Evolutionary conservation across 176 grass and related monocot genomes (phyloP).

Genomic region (Zizania latifolia): DNA sequence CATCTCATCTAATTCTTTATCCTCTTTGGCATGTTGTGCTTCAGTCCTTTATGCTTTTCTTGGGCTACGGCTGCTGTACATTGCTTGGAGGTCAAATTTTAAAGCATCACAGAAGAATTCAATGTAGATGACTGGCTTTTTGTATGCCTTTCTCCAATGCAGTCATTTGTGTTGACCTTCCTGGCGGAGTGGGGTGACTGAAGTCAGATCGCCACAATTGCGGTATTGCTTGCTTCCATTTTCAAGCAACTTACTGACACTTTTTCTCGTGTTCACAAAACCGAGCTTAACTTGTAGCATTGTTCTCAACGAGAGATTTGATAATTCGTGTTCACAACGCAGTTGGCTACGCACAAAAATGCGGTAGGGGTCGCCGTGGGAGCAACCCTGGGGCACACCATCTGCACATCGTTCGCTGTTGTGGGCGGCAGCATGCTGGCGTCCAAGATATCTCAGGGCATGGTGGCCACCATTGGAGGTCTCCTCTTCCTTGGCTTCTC

Average conservation of each 20-base stretch:
- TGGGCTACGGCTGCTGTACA: constrained; percentile 82
- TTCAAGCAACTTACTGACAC: neutral
- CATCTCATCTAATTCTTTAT: neutral
- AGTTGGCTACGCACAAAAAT: constrained; percentile 94
- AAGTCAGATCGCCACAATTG: constrained; percentile 96
- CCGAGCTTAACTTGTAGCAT: neutral
- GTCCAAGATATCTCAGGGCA: constrained; percentile 90
- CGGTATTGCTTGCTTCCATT: constrained; percentile 34
- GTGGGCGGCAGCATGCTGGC: constrained; percentile 93
- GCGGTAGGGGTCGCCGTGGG: constrained; percentile 73
- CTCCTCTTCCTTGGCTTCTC: constrained; percentile 91
- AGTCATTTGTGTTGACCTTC: constrained; percentile 98
- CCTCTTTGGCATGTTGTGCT: constrained; percentile 9
- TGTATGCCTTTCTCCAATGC: constrained; percentile 2
- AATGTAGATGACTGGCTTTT: neutral
- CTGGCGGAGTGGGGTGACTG: constrained; percentile 95
- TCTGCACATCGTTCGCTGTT: constrained; percentile 86
- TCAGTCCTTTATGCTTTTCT: constrained; percentile 82
- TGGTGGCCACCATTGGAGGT: constrained; percentile 72
- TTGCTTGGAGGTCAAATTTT: constrained; percentile 89
- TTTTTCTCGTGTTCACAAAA: neutral
- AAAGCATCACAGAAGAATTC: constrained; percentile 88
- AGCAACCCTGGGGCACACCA: constrained; percentile 79
- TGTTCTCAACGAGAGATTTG: no score
- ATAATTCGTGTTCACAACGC: constrained; percentile 19